Evolutionary conservation across 169 alveolate genomes (phyloP).

Genomic region (Plasmodium relictum): DNA sequence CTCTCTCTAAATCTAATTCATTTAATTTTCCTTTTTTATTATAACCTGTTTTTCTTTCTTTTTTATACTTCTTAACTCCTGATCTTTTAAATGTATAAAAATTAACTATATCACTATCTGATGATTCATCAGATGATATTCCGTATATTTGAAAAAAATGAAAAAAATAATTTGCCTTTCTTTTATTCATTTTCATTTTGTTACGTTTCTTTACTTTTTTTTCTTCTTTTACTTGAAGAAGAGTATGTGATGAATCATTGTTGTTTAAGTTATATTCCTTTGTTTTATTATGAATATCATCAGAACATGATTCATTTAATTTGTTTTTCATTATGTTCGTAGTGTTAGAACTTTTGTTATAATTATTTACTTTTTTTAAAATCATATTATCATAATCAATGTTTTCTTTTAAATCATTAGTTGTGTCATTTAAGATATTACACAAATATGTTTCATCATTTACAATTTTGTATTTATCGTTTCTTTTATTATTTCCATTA

Average conservation of each 20-base stretch:
- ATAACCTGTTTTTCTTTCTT: not conserved
- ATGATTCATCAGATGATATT: conserved; percentile 42
- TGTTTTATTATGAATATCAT: not conserved
- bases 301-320: not conserved
- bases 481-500: not conserved
- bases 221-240: not conserved
- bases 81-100: conserved; percentile 17
- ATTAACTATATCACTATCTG: conserved; percentile 15
- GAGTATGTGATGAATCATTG: not conserved
- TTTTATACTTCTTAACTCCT: conserved; percentile 4
- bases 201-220: not conserved
- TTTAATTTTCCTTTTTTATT: not conserved
- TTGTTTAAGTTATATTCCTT: not conserved
- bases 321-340: not conserved
- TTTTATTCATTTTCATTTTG: conserved; percentile 11
- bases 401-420: not conserved
- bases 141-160: conserved; percentile 56
- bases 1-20: not conserved
- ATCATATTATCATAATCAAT: not conserved
- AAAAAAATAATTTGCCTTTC: conserved; percentile 28
- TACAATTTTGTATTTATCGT: not conserved
- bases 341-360: not conserved
- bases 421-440: not conserved
- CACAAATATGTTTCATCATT: too few species aligned
- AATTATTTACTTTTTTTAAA: not conserved